Evolutionary conservation across 2,329 filamentous ascomycete genomes (phyloP).

Genomic region (Phyllosticta ampelicida): DNA sequence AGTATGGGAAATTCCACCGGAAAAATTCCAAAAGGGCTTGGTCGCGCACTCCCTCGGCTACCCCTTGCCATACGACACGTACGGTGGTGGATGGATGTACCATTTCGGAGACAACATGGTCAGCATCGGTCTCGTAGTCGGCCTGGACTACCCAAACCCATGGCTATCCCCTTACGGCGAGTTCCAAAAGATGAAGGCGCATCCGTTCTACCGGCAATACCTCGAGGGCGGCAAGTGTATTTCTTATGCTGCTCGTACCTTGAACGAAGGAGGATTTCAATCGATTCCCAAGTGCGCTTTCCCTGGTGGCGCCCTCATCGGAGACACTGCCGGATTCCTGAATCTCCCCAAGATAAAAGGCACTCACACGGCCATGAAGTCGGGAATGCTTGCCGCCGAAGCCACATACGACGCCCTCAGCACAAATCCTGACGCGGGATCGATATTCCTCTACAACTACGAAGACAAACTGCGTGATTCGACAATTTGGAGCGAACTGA

Average conservation of each 20-base stretch:
- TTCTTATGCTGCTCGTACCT: slow-evolving; percentile 82
- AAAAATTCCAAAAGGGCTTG: slow-evolving; percentile 80
- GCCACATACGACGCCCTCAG: slow-evolving; percentile 70
- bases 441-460: slow-evolving; percentile 89
- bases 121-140: slow-evolving; percentile 80
- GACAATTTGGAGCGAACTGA: slow-evolving; percentile 86
- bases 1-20: slow-evolving; percentile 90
- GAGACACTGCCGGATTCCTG: slow-evolving; percentile 91
- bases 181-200: slow-evolving; percentile 97
- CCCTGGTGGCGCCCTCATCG: slow-evolving; percentile 88
- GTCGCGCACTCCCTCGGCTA: slow-evolving; percentile 89
- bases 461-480: slow-evolving; percentile 80
- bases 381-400: slow-evolving; percentile 91
- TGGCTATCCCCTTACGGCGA: slow-evolving; percentile 93
- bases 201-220: slow-evolving; percentile 76
- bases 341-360: slow-evolving; percentile 99
- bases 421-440: slow-evolving; percentile 36
- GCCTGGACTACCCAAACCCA: slow-evolving; percentile 90
- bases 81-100: slow-evolving; percentile 97
- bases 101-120: slow-evolving; percentile 98
- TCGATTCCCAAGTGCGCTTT: slow-evolving; percentile 96
- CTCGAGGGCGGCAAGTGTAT: slow-evolving; percentile 97
- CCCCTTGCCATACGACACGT: slow-evolving; percentile 76
- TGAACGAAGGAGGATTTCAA: slow-evolving; percentile 94
- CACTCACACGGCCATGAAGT: slow-evolving; percentile 95